Evolutionary conservation across 768 basidiomycete species (phyloP).

Genomic region (Boletus rubropictus): DNA sequence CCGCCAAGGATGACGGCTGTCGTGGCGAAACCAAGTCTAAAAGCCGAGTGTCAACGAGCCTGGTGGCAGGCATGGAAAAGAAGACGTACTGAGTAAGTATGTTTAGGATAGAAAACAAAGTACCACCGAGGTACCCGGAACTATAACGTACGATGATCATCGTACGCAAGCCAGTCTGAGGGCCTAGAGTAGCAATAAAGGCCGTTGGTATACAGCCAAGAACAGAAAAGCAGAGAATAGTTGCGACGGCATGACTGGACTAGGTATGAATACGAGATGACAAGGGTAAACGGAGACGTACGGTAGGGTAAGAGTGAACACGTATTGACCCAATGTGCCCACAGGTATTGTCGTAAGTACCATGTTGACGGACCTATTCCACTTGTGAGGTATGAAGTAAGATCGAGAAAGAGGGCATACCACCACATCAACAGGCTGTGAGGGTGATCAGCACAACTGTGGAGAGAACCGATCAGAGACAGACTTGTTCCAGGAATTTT

Average conservation of each 20-base stretch:
- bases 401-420: conserved; percentile 14
- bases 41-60: neutral
- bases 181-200: conserved; percentile 51
- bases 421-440: conserved; percentile 44
- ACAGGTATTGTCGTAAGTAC: conserved; percentile 46
- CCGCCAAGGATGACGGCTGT: conserved; percentile 49
- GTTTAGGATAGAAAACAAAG: conserved; percentile 47
- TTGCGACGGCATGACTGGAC: conserved; percentile 38
- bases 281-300: conserved; percentile 18
- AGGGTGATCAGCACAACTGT: conserved; percentile 2
- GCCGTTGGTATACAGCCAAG: conserved; percentile 39
- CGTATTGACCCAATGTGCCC: conserved; percentile 45
- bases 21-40: conserved; percentile 45
- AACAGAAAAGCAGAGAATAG: conserved; percentile 42
- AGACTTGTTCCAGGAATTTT: conserved; percentile 43
- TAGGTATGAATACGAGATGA: neutral
- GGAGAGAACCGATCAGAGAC: too few species aligned
- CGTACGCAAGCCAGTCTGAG: conserved; percentile 47
- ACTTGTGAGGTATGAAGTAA: neutral
- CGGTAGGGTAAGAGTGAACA: conserved; percentile 45
- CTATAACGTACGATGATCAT: conserved; percentile 49
- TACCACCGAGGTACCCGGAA: conserved; percentile 45
- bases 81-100: conserved; percentile 43
- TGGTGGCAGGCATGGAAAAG: neutral
- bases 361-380: conserved; percentile 41